Percentiles rank a stretch among this genome's conserved stretches.
Evolutionary conservation across 306 rosid species (phyloP).

Genomic region (Corylus heterophylla): DNA sequence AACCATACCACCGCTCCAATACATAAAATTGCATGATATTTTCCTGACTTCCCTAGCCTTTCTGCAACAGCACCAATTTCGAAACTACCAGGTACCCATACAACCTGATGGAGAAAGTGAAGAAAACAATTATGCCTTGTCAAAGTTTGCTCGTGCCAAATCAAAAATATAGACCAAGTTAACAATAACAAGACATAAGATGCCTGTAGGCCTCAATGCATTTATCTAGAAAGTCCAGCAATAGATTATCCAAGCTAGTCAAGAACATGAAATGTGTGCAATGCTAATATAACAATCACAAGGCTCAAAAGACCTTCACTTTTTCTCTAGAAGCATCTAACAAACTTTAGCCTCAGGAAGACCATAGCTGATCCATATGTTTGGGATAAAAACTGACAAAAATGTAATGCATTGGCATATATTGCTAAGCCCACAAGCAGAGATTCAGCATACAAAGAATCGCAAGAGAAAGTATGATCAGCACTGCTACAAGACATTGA

Average conservation of each 20-base stretch:
- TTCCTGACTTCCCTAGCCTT: slow-evolving; percentile 70
- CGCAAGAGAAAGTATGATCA: neutral
- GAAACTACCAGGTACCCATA: slow-evolving; percentile 97
- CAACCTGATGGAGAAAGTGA: slow-evolving; percentile 53
- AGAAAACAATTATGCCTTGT: slow-evolving; percentile 22
- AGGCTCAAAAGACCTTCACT: neutral
- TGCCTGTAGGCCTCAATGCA: neutral
- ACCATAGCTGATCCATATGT: neutral
- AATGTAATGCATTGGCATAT: neutral
- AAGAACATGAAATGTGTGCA: neutral
- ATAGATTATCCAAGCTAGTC: neutral
- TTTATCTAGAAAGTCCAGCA: neutral
- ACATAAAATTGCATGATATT: slow-evolving; percentile 79
- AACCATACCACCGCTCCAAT: slow-evolving; percentile 93
- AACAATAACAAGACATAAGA: neutral
- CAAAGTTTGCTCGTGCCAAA: slow-evolving; percentile 18
- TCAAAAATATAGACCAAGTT: slow-evolving; percentile 7
- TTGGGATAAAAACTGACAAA: neutral
- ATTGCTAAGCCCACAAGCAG: neutral
- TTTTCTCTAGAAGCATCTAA: neutral
- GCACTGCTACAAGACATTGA: neutral
- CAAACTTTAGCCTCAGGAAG: neutral
- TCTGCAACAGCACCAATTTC: slow-evolving; percentile 82
- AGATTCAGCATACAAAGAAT: neutral
- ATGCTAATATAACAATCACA: neutral